Evolutionary conservation across 73 alveolate genomes (phyloP).

Genomic region (Tetrahymena thermophila): DNA sequence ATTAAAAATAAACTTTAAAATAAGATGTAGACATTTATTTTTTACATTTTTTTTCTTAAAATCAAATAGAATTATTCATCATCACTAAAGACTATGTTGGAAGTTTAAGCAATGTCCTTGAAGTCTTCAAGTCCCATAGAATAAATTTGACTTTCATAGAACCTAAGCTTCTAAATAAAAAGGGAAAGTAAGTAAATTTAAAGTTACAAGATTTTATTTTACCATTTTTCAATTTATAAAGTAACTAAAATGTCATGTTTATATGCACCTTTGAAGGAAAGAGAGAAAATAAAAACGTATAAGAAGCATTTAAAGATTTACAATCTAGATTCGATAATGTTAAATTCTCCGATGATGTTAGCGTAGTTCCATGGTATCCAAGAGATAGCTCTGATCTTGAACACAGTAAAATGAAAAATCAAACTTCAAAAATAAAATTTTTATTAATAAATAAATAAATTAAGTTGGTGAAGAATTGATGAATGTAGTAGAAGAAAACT

Average conservation of each 20-base stretch:
- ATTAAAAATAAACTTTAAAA: background rate
- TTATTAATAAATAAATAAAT: background rate
- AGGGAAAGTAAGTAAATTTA: background rate
- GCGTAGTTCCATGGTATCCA: conserved; percentile 36
- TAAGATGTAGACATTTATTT: background rate
- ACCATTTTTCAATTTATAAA: background rate
- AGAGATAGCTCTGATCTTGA: background rate
- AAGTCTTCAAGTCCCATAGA: background rate
- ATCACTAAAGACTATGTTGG: background rate
- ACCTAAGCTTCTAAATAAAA: background rate
- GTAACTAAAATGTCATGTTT: background rate
- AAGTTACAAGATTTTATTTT: background rate
- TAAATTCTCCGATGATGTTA: background rate
- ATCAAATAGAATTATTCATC: background rate
- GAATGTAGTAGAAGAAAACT: conserved; percentile 9
- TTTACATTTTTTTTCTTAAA: background rate
- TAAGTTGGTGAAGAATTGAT: conserved; percentile 6
- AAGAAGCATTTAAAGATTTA: background rate
- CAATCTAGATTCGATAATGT: background rate
- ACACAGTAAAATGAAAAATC: background rate
- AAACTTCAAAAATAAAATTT: background rate
- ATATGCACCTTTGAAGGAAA: background rate
- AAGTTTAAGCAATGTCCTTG: background rate
- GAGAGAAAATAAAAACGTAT: background rate
- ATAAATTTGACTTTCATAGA: background rate